phyloP scores from a whole-genome alignment of 495 filamentous ascomycete genomes.

The Lasiosphaeria miniovina region DNA sequence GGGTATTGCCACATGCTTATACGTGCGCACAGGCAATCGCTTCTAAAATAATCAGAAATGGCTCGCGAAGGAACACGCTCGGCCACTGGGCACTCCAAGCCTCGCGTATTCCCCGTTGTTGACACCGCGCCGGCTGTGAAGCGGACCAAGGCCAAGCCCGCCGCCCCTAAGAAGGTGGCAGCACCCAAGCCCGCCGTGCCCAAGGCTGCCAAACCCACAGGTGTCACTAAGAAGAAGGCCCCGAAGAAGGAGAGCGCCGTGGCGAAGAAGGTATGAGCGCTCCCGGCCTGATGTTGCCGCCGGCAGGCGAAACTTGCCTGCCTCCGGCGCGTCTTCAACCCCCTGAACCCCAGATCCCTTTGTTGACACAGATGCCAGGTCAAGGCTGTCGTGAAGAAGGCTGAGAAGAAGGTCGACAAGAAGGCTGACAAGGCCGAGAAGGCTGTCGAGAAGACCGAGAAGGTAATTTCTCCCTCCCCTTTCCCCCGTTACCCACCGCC shows the following conservation, averaged over 20 bases:
- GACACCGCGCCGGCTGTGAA: constrained; percentile 50
- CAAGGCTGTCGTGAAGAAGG: constrained; percentile 49
- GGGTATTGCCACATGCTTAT: constrained; percentile 10
- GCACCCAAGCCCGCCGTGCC: constrained; percentile 31
- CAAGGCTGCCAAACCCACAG: constrained; percentile 50
- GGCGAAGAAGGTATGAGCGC: constrained; percentile 45
- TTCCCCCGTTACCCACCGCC: too few relatives aligned
- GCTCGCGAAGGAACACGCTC: constrained; percentile 56
- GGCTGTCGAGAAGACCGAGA: constrained; percentile 22
- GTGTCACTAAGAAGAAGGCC: constrained; percentile 54
- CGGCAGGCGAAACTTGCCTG: not conserved
- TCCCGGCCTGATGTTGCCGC: not conserved
- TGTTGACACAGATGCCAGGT: constrained; percentile 38
- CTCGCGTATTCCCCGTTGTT: constrained; percentile 50
- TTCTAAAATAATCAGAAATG: constrained; percentile 36
- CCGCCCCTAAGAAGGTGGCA: constrained; percentile 31
- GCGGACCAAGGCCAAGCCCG: constrained; percentile 42
- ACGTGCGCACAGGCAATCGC: constrained; percentile 11
- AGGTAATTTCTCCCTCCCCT: constrained; percentile 8
- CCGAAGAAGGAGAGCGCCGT: constrained; percentile 47
- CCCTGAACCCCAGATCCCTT: not conserved
- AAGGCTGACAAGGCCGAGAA: constrained; percentile 22
- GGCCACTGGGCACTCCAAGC: constrained; percentile 52
- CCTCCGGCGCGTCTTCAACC: not conserved
- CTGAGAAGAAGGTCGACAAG: constrained; percentile 28